Evolutionary conservation across 345 rosid genomes (phyloP), one percentile per base, ranked within the genome.

Genomic region (Turritis glabra): DNA sequence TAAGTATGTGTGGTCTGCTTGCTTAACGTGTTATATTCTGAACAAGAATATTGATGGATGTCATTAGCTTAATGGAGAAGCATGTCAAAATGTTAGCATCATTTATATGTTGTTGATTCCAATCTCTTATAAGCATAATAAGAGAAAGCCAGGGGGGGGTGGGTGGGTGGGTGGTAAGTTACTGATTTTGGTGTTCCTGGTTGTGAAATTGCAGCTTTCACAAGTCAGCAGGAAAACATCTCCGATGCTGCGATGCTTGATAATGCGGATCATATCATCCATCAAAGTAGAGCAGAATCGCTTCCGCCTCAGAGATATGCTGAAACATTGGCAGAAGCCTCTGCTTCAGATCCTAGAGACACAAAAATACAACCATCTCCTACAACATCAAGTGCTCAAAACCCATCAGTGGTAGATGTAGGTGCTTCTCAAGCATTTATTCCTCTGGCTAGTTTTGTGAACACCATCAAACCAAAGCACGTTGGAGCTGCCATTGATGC

Each of bases 401-500:
- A 26, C 27, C 57, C 89, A 59, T 59, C 82, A 23, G 55, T 50
- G 60, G 64, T 87, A 26, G 13, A 63, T 27, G 30, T 72, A 29
- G 69, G 69, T 44, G 47, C 63, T 13, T 79, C 50, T 71, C 86
- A 62, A 58, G 27, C 56, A 12, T 78, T 72, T 40, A 14, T 43
- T 59, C 77, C 81, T 51, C 29, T 72, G 69, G 74, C 33, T 43
- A 65, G 19, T 25, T 56, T 51, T 23, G 50, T 66, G 26, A 25
- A 66, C 73, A 5, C 57, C 69, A 66, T 86, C 69, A 82, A 77
- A 46, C 82, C 90, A 35, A 85, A 77, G 18, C 80, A 81, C 59
- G 69, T 91, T 80, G 86, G 77, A 61, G 79, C 87, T 41, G 90
- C 95, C 18, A 76, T 88, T 59, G 73, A 86, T 21, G 83, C 83